Percentiles rank a stretch among this genome's conserved stretches.
phyloP scores from a whole-genome alignment of 164 flowering plant genomes.

The Dillenia turbinata region DNA sequence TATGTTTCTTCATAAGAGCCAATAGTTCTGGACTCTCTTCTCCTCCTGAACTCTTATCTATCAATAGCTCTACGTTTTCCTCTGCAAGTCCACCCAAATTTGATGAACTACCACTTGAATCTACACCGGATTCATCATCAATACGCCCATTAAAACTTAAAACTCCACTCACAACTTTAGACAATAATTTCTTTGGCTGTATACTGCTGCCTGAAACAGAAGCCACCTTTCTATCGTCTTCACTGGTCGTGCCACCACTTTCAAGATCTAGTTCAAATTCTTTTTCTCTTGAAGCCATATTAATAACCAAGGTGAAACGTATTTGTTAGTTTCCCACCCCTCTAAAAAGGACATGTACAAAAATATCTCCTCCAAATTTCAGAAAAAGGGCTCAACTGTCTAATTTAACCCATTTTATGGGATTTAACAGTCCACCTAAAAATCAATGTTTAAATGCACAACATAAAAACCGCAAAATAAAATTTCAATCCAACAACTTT shows the following conservation, averaged over 20 bases:
- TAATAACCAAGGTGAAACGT: no score
- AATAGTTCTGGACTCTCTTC: slow-evolving; percentile 7
- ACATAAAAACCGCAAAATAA: no score
- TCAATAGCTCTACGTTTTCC: slow-evolving; percentile 4
- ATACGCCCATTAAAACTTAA: slow-evolving; percentile 19
- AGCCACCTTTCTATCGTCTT: slow-evolving; percentile 13
- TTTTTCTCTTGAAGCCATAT: slow-evolving; percentile 19
- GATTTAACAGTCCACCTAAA: no score
- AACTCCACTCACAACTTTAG: slow-evolving; percentile 21
- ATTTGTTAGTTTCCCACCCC: no score
- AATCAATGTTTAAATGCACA: no score
- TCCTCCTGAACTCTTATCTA: slow-evolving; percentile 8
- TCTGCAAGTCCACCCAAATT: no score
- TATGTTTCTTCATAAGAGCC: slow-evolving; percentile 21
- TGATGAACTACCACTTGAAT: slow-evolving; percentile 8
- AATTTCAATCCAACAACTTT: no score
- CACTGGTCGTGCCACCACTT: slow-evolving; percentile 31
- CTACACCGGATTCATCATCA: slow-evolving; percentile 27
- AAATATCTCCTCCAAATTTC: no score
- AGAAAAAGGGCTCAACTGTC: no score
- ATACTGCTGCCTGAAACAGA: slow-evolving; percentile 10
- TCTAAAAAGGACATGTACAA: no score
- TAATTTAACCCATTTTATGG: no score
- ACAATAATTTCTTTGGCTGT: slow-evolving; percentile 15
- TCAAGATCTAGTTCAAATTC: slow-evolving; percentile 48